Conservation (phyloP, 2,329 filamentous ascomycete genomes). For the Aspergillus pseudoglaucus region DNA sequence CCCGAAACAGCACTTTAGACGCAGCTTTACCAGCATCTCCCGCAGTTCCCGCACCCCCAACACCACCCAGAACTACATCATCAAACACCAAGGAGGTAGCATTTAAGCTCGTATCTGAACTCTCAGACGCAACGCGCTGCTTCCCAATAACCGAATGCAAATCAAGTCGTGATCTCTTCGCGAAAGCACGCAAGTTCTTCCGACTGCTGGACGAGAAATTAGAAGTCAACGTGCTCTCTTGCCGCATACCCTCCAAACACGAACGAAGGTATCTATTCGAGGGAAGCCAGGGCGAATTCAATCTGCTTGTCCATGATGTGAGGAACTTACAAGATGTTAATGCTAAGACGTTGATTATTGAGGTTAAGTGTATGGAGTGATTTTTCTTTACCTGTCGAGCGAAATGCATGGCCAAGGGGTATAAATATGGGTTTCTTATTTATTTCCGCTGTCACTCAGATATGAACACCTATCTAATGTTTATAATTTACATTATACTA, state of each 20-base stretch:
- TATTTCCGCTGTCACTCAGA: no score
- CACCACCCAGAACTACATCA: background rate
- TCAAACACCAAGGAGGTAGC: background rate
- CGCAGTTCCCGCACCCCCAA: background rate
- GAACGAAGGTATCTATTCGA: conserved; percentile 15
- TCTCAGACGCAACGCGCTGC: conserved; percentile 6
- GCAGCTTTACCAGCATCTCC: background rate
- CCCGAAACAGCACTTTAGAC: background rate
- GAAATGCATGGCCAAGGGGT: background rate
- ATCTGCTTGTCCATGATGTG: conserved; percentile 13
- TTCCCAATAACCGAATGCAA: conserved; percentile 13
- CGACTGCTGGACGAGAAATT: conserved; percentile 3
- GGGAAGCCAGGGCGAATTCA: conserved; percentile 15
- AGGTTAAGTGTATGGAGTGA: conserved; percentile 6
- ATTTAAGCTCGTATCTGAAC: conserved; percentile 13
- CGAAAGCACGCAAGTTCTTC: conserved; percentile 16
- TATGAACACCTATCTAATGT: no score
- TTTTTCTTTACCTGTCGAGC: background rate
- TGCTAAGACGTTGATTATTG: conserved; percentile 3
- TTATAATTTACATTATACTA: no score
- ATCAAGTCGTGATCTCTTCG: conserved; percentile 11
- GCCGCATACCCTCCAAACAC: conserved; percentile 7
- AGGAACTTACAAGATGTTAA: background rate
- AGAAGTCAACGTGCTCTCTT: conserved; percentile 11
- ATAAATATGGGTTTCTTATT: background rate